A percentile compares a stretch with the other conserved stretches of the same genome.
phyloP scores from a whole-genome alignment of 331 rosid species.

The Pyracantha coccinea region DNA sequence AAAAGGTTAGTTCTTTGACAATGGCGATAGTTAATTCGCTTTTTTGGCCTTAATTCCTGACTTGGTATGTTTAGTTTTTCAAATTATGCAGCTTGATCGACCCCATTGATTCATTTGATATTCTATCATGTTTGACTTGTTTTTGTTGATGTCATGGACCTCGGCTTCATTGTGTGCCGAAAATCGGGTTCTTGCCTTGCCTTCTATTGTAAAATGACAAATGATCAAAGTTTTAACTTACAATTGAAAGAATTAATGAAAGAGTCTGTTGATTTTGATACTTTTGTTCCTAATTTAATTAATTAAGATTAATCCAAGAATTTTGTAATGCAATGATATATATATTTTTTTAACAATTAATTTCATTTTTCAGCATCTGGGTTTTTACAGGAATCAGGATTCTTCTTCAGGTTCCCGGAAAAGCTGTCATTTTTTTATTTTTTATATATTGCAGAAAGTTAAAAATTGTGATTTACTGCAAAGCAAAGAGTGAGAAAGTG shows the following conservation, averaged over 20 bases:
- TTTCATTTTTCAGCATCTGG: neutral
- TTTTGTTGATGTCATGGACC: constrained; percentile 19
- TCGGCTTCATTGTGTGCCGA: constrained; percentile 13
- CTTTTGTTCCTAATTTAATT: neutral
- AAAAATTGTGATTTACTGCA: neutral
- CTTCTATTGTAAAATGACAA: too few species aligned
- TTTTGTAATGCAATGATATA: neutral
- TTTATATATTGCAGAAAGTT: neutral
- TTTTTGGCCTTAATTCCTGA: constrained; percentile 9
- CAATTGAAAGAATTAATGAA: neutral
- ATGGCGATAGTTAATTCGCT: constrained; percentile 1
- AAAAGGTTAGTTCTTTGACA: constrained; percentile 19
- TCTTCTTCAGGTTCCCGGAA: neutral
- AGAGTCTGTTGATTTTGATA: neutral
- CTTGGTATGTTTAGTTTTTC: neutral
- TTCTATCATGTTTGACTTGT: neutral
- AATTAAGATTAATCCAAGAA: neutral
- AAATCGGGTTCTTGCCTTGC: neutral
- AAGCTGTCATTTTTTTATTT: neutral
- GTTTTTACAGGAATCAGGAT: neutral
- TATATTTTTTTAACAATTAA: too few species aligned
- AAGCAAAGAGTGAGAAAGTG: constrained; percentile 1
- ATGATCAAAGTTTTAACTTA: too few species aligned
- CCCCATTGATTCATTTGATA: constrained; percentile 3
- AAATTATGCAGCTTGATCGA: constrained; percentile 8